Conservation (phyloP, 2,329 filamentous ascomycete genomes). For the Aspergillus luchuensis region DNA sequence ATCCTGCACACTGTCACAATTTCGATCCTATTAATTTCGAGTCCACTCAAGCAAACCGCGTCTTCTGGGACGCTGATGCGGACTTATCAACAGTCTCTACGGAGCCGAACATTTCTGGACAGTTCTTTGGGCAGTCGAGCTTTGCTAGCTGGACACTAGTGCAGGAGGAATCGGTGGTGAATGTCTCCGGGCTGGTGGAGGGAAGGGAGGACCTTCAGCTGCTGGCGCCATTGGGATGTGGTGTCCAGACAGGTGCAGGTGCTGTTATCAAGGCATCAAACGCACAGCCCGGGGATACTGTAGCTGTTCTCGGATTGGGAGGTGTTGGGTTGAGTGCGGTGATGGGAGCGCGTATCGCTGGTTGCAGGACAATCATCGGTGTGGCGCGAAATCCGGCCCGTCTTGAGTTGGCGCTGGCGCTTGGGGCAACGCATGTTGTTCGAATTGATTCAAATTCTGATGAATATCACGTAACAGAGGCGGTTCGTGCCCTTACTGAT, state of each 20-base stretch:
- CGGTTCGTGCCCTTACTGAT: constrained; percentile 39
- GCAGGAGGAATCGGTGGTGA: constrained; percentile 44
- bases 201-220: constrained; percentile 36
- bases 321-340: constrained; percentile 52
- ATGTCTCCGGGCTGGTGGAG: constrained; percentile 44
- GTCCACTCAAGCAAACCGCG: constrained; percentile 2
- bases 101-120: constrained; percentile 34
- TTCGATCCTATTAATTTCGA: constrained; percentile 53
- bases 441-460: constrained; percentile 29
- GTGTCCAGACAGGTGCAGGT: constrained; percentile 7
- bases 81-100: constrained; percentile 3
- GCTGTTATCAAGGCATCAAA: constrained; percentile 7
- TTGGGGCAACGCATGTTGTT: constrained; percentile 46
- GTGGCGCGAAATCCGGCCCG: constrained; percentile 43
- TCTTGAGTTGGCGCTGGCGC: constrained; percentile 42
- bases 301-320: constrained; percentile 45
- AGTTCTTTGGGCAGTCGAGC: constrained; percentile 55
- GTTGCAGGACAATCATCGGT: constrained; percentile 44
- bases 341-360: constrained; percentile 52
- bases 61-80: constrained; percentile 6
- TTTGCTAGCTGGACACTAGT: constrained; percentile 47
- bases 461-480: constrained; percentile 33
- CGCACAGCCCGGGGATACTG: not conserved
- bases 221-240: constrained; percentile 13
- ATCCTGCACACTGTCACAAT: constrained; percentile 52